These are phyloP conservation scores for Trifolium fragiferum DNA, from an alignment of 306 rosid species.

Conservation along the genomic window DNA sequence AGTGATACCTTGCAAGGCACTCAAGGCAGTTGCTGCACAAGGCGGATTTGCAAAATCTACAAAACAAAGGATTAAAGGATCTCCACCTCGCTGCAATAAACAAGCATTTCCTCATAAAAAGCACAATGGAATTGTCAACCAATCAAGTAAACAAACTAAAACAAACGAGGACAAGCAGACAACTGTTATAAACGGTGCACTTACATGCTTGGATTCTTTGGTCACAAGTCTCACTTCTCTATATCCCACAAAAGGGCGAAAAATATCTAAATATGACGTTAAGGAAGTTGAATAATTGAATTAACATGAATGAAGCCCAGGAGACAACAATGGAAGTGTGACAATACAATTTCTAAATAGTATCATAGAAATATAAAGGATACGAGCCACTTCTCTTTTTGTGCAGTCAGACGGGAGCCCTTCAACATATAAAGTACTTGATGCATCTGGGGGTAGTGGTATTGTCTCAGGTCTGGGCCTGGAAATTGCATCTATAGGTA, in stretches of 20 bases:
- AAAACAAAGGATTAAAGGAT: conserved; percentile 86
- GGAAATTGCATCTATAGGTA: conserved; percentile 59
- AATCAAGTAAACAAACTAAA: conserved; percentile 28
- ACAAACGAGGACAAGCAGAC: conserved; percentile 33
- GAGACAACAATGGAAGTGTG: conserved; percentile 30
- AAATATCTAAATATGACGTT: conserved; percentile 60
- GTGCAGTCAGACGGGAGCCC: conserved; percentile 88
- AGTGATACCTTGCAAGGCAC: conserved; percentile 80
- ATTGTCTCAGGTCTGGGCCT: conserved; percentile 70
- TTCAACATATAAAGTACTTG: conserved; percentile 87
- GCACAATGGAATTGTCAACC: conserved; percentile 21
- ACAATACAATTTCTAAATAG: conserved; percentile 26
- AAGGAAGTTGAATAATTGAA: conserved; percentile 43
- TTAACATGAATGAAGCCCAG: conserved; percentile 11
- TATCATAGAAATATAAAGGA: conserved; percentile 55
- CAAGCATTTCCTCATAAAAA: conserved; percentile 38
- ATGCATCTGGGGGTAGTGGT: conserved; percentile 82
- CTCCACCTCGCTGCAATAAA: conserved; percentile 76
- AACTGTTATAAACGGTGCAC: conserved; percentile 38
- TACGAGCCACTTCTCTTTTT: conserved; percentile 88
- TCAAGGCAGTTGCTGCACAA: conserved; percentile 84
- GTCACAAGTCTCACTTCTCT: conserved; percentile 86
- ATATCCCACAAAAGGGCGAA: conserved; percentile 92
- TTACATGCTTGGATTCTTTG: conserved; percentile 84
- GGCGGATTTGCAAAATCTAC: conserved; percentile 85